Evolutionary conservation across 495 filamentous ascomycete genomes (phyloP).

Genomic region (Talaromyces proteolyticus): DNA sequence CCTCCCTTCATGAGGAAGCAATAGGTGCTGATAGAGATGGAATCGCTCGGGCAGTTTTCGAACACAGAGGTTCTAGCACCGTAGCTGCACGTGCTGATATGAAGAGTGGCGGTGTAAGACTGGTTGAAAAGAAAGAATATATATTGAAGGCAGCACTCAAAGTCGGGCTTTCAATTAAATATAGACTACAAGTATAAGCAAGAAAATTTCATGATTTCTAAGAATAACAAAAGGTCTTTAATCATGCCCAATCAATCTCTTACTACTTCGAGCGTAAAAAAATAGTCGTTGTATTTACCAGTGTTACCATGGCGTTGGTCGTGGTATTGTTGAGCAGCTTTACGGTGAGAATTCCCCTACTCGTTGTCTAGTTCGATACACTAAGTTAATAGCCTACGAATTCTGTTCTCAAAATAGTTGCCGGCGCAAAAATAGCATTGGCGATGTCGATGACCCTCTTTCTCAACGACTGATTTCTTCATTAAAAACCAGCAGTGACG

Average conservation of each 20-base stretch:
- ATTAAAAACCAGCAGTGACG: slow-evolving; percentile 3
- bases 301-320: slow-evolving; percentile 33
- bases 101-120: no score
- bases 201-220: no score
- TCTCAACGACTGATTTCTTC: slow-evolving; percentile 14
- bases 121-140: no score
- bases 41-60: no score
- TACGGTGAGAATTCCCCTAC: slow-evolving; percentile 11
- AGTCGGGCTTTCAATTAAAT: no score
- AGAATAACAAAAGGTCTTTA: not conserved
- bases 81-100: no score
- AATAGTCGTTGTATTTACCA: slow-evolving; percentile 30
- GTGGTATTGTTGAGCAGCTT: slow-evolving; percentile 20
- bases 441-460: slow-evolving; percentile 22
- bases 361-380: not conserved
- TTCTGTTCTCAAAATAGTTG: slow-evolving; percentile 9
- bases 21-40: no score
- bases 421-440: slow-evolving; percentile 29
- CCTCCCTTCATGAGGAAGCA: no score
- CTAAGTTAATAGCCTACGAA: not conserved
- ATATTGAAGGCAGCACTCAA: no score
- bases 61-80: no score
- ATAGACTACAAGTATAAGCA: no score
- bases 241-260: slow-evolving; percentile 1
- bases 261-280: slow-evolving; percentile 11